Evolutionary conservation across 768 basidiomycete species (phyloP).

Genomic region (Suillus decipiens): DNA sequence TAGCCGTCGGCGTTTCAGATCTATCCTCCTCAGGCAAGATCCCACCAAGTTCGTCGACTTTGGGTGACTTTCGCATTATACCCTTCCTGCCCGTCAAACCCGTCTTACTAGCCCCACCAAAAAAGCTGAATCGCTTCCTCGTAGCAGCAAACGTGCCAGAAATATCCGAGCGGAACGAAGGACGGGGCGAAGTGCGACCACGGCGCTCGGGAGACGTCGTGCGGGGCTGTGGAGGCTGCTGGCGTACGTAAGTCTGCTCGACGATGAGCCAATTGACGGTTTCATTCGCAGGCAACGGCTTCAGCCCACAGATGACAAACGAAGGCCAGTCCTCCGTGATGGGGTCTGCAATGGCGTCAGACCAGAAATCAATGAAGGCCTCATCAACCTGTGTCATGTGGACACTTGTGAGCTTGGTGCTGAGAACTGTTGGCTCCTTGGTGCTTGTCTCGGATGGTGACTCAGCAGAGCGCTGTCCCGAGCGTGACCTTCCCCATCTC

Average conservation of each 20-base stretch:
- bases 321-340: conserved; percentile 65
- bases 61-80: conserved; percentile 36
- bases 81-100: conserved; percentile 26
- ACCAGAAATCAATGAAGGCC: conserved; percentile 84
- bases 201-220: conserved; percentile 27
- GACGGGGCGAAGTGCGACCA: conserved; percentile 42
- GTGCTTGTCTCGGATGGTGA: conserved; percentile 11
- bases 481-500: conserved; percentile 31
- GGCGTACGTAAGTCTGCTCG: conserved; percentile 57
- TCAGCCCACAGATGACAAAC: conserved; percentile 73
- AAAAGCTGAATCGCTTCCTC: conserved; percentile 68
- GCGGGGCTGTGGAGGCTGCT: conserved; percentile 31
- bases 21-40: conserved; percentile 55
- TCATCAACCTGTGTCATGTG: conserved; percentile 66
- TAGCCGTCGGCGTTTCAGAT: conserved; percentile 31
- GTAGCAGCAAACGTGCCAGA: conserved; percentile 50
- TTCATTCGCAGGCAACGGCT: conserved; percentile 30
- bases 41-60: conserved; percentile 74
- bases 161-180: conserved; percentile 46
- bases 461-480: conserved; percentile 26
- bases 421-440: conserved; percentile 22
- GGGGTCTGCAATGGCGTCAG: conserved; percentile 70
- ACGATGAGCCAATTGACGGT: conserved; percentile 65
- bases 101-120: conserved; percentile 34
- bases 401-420: conserved; percentile 42